These are phyloP conservation scores for Amylocarpus encephaloides DNA, from an alignment of 2,329 filamentous ascomycete species.

Conservation along the genomic window DNA sequence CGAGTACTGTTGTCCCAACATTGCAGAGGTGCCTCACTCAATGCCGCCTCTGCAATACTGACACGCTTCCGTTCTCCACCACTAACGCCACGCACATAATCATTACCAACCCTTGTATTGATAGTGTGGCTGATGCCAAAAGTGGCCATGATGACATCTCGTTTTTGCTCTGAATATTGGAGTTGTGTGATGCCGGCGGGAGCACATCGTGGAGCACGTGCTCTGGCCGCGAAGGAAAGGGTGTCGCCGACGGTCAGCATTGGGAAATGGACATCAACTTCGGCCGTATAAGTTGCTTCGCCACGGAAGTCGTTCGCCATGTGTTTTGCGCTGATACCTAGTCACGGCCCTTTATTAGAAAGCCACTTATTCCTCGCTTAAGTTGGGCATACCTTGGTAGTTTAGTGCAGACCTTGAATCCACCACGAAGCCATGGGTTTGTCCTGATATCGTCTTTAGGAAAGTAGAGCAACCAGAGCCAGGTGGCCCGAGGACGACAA, in stretches of 20 bases:
- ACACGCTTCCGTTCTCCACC: conserved; percentile 72
- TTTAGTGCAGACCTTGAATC: conserved; percentile 46
- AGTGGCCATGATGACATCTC: conserved; percentile 59
- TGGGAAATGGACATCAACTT: conserved; percentile 68
- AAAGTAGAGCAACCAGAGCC: conserved; percentile 55
- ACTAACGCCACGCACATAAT: conserved; percentile 61
- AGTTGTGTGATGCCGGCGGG: conserved; percentile 54
- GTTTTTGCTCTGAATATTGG: conserved; percentile 38
- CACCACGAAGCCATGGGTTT: conserved; percentile 50
- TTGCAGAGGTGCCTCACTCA: conserved; percentile 51
- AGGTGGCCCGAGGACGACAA: conserved; percentile 62
- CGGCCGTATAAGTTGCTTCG: conserved; percentile 66
- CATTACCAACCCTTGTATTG: conserved; percentile 67
- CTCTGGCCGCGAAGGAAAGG: conserved; percentile 63
- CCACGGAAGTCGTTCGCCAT: conserved; percentile 50
- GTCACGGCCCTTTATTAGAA: neutral
- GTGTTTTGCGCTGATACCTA: conserved; percentile 44
- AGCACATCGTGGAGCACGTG: conserved; percentile 56
- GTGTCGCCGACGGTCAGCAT: conserved; percentile 69
- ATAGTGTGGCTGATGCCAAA: conserved; percentile 67
- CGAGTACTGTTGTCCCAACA: conserved; percentile 67
- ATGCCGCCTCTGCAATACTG: conserved; percentile 68
- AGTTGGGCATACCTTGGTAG: conserved; percentile 40
- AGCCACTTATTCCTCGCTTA: neutral
- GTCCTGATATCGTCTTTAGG: conserved; percentile 49